phyloP scores from a whole-genome alignment of 805 yeast genomes.

The Lachancea sp. region DNA sequence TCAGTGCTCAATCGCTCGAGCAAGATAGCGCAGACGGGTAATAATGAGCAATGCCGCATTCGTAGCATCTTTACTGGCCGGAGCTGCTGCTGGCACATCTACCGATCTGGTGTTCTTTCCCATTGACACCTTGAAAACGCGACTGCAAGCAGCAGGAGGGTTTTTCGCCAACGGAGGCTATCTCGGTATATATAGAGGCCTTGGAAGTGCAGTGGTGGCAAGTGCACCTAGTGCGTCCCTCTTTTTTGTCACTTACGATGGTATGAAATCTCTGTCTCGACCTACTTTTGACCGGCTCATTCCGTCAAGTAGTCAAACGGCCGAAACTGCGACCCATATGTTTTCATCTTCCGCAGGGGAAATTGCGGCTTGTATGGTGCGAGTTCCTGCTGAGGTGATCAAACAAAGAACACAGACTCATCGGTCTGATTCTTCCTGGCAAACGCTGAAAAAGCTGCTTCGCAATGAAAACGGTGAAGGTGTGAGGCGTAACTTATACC shows the following conservation, averaged over 20 bases:
- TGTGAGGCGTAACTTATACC: constrained; percentile 64
- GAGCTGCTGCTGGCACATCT: constrained; percentile 94
- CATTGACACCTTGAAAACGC: constrained; percentile 88
- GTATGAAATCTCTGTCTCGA: constrained; percentile 46
- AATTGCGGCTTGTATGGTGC: constrained; percentile 81
- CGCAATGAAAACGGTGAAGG: constrained; percentile 74
- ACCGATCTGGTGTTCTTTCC: constrained; percentile 95
- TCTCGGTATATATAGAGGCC: constrained; percentile 81
- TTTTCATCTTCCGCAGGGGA: constrained; percentile 84
- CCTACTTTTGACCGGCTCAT: constrained; percentile 31
- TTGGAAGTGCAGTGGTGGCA: constrained; percentile 90
- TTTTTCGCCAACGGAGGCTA: constrained; percentile 91
- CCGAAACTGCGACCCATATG: constrained; percentile 65
- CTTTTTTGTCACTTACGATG: constrained; percentile 80
- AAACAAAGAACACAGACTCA: constrained; percentile 90
- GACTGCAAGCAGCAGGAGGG: constrained; percentile 94
- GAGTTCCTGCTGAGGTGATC: constrained; percentile 96
- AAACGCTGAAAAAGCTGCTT: constrained; percentile 58
- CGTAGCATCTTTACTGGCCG: constrained; percentile 45
- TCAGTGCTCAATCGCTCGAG: neutral
- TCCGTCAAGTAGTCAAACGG: constrained; percentile 24
- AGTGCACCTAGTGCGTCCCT: constrained; percentile 85
- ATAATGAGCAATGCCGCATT: constrained; percentile 20
- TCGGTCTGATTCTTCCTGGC: constrained; percentile 47
- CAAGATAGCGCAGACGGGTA: neutral